Conservation (phyloP, 2,329 filamentous ascomycete genomes). For the Rutstroemia sp. region DNA sequence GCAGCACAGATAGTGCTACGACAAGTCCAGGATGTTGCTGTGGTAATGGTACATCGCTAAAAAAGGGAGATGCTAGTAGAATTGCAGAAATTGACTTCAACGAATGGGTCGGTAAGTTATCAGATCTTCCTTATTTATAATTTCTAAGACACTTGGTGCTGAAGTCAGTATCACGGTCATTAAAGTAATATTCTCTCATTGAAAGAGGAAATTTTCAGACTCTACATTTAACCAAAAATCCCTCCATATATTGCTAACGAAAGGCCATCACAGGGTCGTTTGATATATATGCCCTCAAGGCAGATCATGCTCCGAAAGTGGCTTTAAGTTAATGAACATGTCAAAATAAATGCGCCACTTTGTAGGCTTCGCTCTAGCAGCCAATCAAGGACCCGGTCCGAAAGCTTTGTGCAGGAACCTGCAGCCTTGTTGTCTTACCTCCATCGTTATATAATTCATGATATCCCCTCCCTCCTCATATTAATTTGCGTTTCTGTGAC, state of each 20-base stretch:
- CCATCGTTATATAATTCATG: no score
- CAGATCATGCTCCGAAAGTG: background rate
- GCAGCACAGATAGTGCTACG: conserved; percentile 6
- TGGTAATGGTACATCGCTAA: conserved; percentile 16
- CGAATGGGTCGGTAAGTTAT: conserved; percentile 33
- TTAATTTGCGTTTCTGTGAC: no score
- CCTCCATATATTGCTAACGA: background rate
- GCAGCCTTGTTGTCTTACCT: no score
- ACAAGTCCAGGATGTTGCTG: background rate
- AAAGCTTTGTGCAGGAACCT: no score
- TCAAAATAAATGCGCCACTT: background rate
- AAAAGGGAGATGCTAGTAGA: background rate
- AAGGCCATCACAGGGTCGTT: background rate
- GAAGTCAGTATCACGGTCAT: no score
- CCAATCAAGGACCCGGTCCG: no score
- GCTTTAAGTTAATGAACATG: background rate
- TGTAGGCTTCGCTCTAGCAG: no score
- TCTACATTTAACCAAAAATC: no score
- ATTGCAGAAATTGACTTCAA: conserved; percentile 36
- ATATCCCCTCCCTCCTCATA: no score
- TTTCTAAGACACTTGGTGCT: no score
- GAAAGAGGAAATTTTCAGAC: no score
- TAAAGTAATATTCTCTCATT: no score
- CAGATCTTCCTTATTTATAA: background rate
- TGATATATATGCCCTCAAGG: background rate